Base-by-base conservation (phyloP, 306 rosid genomes). In the Geum urbanum region DNA sequence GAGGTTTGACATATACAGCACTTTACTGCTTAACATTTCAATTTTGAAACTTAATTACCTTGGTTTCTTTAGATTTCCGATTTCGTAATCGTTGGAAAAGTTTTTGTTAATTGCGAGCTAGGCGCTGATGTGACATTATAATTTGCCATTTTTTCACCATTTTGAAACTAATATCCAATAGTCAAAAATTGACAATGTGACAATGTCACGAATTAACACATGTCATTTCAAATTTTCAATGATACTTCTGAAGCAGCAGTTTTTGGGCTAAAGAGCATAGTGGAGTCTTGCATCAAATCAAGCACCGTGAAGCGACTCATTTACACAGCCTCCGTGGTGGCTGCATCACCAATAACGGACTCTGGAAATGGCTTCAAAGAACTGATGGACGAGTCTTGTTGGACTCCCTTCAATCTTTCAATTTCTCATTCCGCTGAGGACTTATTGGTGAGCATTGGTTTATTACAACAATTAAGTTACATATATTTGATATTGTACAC, bases 241-340 rank as follows among this genome's bases (percentile, higher is more conserved):
- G 47, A 74, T 35, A 74, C 46, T 44, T 45, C 52, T n/a, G 78
- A 65, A 66, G 78, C 46, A 32, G 79, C 79, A 61, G 74, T 75
- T 47, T 54, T 18, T 14, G 79, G 73, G 9, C 47, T 68, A n/a
- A 59, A 8, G 52, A 67, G 69, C 16, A 68, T 67, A 4, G 69
- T 49, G 63, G 24, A 39, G 62, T 47, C 19, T 4, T 84, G 95
- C 13, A 72, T 72, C 2, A 66, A 80, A 52, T 74, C 82, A 5
- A 74, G 72, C 77, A 86, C 86, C 0, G 81, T 88, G 56, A 81
- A 67, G 55, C 72, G 84, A 1, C 62, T 88, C 40, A 83, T 88
- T 39, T 88, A 85, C 81, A 86, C 87, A 0, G 86, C 81, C 5
- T 74, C 87, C 3, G 58, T 78, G 1, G 56, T 67, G 24, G 59